Evolutionary conservation across 2,329 filamentous ascomycete genomes (phyloP).

Genomic region (Exophiala aquamarina): DNA sequence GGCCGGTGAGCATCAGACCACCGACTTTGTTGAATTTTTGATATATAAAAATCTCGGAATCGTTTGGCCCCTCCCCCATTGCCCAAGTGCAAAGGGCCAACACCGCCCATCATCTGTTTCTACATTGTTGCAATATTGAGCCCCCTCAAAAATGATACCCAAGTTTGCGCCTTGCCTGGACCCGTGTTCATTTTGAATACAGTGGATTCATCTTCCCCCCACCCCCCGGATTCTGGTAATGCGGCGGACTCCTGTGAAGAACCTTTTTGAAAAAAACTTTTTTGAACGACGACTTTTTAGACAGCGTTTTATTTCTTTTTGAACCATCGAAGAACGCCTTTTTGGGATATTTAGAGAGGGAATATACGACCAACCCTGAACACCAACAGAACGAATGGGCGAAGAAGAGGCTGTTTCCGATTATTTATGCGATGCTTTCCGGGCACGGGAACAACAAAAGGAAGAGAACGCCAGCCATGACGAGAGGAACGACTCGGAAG

Average conservation of each 20-base stretch:
- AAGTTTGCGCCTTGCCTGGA: not conserved
- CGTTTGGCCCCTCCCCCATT: not conserved
- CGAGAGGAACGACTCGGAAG: too few relatives aligned
- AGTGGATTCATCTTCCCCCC: not conserved
- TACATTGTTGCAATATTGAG: not conserved
- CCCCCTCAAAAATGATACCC: too few relatives aligned
- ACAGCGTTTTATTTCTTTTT: too few relatives aligned
- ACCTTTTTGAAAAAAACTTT: not conserved
- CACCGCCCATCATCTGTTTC: not conserved
- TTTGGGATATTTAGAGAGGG: not conserved
- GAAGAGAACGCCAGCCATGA: not conserved
- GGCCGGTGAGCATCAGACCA: constrained; percentile 20
- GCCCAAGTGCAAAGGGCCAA: not conserved
- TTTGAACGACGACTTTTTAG: not conserved
- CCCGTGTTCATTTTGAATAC: not conserved
- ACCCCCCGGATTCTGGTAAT: not conserved
- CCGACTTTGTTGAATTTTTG: not conserved
- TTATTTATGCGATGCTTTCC: not conserved
- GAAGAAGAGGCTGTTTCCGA: not conserved
- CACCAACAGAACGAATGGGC: not conserved
- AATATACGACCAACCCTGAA: not conserved
- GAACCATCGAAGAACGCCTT: too few relatives aligned
- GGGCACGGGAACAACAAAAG: not conserved
- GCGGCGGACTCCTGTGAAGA: not conserved
- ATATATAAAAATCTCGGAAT: not conserved